A percentile compares a stretch with the other conserved stretches of the same genome.
These are phyloP conservation scores for Soucietia sequanensis DNA, from an alignment of 805 yeast genomes.

Conservation along the genomic window DNA sequence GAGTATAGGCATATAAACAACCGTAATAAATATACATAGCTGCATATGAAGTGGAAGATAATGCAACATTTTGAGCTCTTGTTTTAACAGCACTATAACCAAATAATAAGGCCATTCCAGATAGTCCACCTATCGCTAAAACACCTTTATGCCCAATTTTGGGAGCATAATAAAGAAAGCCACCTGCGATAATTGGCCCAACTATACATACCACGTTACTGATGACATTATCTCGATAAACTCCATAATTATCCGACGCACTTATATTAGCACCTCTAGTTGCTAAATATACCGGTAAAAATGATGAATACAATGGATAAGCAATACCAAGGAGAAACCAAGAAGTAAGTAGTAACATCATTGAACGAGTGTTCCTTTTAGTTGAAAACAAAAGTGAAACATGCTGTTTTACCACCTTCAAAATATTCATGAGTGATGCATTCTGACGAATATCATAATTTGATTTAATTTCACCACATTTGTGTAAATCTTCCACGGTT, in stretches of 20 bases:
- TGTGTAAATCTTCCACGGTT: constrained; percentile 45
- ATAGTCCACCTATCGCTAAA: constrained; percentile 51
- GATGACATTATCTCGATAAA: constrained; percentile 49
- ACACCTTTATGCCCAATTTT: constrained; percentile 56
- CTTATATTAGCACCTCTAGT: constrained; percentile 49
- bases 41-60: constrained; percentile 44
- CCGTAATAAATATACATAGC: constrained; percentile 36
- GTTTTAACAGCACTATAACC: constrained; percentile 62
- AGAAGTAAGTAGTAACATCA: constrained; percentile 38
- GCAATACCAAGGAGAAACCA: constrained; percentile 60
- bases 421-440: constrained; percentile 17
- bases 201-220: constrained; percentile 46
- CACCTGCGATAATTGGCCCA: constrained; percentile 56
- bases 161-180: constrained; percentile 22
- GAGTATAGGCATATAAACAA: constrained; percentile 32
- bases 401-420: constrained; percentile 29
- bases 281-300: constrained; percentile 52
- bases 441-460: constrained; percentile 18
- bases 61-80: constrained; percentile 44
- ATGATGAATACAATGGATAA: constrained; percentile 53
- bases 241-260: constrained; percentile 35
- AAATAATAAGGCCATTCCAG: constrained; percentile 56
- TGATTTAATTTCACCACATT: constrained; percentile 39
- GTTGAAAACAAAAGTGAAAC: constrained; percentile 45
- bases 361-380: constrained; percentile 38